Conservation (phyloP, 2,329 filamentous ascomycete genomes). For the Talaromyces albobiverticillius region DNA sequence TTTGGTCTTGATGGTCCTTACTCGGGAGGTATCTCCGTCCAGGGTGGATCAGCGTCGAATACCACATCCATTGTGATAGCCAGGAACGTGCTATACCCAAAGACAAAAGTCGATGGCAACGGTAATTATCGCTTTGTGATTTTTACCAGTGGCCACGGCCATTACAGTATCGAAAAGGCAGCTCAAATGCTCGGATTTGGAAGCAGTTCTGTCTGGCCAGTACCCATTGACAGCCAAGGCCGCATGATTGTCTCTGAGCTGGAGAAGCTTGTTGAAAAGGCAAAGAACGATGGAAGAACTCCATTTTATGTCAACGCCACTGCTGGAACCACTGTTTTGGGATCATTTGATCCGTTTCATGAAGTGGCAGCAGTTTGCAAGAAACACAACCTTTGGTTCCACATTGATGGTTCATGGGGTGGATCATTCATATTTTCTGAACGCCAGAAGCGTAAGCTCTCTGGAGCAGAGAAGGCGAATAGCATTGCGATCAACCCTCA, state of each 20-base stretch:
- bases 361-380: conserved; percentile 69
- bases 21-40: conserved; percentile 69
- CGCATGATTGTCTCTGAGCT: conserved; percentile 68
- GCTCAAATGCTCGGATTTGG: conserved; percentile 89
- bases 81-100: conserved; percentile 78
- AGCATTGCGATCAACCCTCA: conserved; percentile 88
- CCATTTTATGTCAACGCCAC: conserved; percentile 96
- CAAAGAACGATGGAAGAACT: conserved; percentile 66
- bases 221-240: conserved; percentile 71
- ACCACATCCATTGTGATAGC: conserved; percentile 81
- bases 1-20: conserved; percentile 72
- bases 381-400: conserved; percentile 77
- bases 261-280: conserved; percentile 58
- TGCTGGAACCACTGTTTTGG: conserved; percentile 88
- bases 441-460: conserved; percentile 62
- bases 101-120: conserved; percentile 72
- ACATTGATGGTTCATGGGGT: conserved; percentile 91
- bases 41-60: conserved; percentile 83
- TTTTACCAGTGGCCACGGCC: conserved; percentile 86
- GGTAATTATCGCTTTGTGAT: conserved; percentile 65
- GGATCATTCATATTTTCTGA: conserved; percentile 75
- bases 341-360: conserved; percentile 78
- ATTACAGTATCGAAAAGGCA: conserved; percentile 93
- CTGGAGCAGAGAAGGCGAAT: conserved; percentile 71
- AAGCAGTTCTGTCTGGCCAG: conserved; percentile 65